These are phyloP conservation scores for Fusarium sp. DNA, from an alignment of 2,329 filamentous ascomycete species.

Conservation along the genomic window DNA sequence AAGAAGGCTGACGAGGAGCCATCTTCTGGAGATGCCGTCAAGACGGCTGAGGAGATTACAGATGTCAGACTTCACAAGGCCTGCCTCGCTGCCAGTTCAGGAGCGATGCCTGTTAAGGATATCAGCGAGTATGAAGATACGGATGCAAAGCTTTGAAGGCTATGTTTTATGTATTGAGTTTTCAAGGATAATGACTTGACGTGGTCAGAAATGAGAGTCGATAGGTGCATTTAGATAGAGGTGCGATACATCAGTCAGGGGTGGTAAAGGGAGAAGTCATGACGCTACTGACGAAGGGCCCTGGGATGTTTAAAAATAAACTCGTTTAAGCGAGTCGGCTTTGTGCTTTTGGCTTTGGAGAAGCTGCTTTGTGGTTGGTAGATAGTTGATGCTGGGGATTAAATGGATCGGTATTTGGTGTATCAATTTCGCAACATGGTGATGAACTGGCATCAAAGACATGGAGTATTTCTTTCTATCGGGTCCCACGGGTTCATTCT, in stretches of 20 bases:
- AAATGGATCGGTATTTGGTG: neutral
- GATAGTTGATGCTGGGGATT: neutral
- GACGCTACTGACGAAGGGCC: neutral
- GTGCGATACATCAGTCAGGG: conserved; percentile 20
- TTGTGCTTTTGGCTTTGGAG: conserved; percentile 17
- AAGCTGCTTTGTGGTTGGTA: conserved; percentile 1
- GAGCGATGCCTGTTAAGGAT: conserved; percentile 78
- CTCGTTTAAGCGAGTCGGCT: conserved; percentile 16
- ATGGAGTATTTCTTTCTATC: too few species aligned
- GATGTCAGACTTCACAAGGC: conserved; percentile 88
- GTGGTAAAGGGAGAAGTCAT: conserved; percentile 15
- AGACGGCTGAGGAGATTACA: conserved; percentile 70
- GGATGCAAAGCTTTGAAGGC: conserved; percentile 77
- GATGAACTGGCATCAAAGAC: neutral
- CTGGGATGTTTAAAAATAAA: conserved; percentile 6
- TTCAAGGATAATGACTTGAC: conserved; percentile 13
- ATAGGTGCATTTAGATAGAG: conserved; percentile 31
- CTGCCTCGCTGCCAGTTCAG: conserved; percentile 76
- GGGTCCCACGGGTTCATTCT: too few species aligned
- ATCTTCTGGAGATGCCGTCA: conserved; percentile 53
- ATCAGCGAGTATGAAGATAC: conserved; percentile 88
- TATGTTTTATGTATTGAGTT: neutral
- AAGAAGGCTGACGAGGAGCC: conserved; percentile 52
- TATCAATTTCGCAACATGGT: neutral
- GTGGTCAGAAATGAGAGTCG: conserved; percentile 13